Evolutionary conservation across 177 flowering plant genomes (phyloP).

Genomic region (Vitis hybrid): DNA sequence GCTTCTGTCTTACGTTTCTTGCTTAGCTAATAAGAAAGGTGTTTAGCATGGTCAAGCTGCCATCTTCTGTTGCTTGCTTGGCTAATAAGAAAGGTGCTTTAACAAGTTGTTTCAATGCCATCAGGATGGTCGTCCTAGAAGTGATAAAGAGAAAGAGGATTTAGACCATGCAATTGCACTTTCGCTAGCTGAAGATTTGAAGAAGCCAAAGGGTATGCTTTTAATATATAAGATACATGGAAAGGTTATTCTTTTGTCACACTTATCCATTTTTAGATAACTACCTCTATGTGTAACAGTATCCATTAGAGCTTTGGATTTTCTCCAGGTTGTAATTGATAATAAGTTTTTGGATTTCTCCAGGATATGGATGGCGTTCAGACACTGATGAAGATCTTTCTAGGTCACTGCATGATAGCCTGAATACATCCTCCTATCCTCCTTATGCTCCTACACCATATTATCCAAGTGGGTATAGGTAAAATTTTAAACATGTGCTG

Average conservation of each 20-base stretch:
- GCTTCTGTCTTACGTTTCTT: too few relatives aligned
- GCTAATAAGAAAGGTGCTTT: not conserved
- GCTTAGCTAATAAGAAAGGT: too few relatives aligned
- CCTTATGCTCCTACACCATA: constrained; percentile 46
- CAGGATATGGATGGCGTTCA: constrained; percentile 52
- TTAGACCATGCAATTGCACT: constrained; percentile 69
- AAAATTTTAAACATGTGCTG: not conserved
- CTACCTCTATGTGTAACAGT: not conserved
- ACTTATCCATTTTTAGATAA: not conserved
- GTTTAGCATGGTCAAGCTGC: too few relatives aligned
- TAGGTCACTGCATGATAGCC: constrained; percentile 49
- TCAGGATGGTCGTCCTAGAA: constrained; percentile 53
- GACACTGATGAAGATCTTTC: constrained; percentile 55
- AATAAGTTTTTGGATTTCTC: constrained; percentile 7
- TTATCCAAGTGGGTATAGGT: constrained; percentile 53
- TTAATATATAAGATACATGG: not conserved
- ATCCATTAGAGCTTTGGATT: not conserved
- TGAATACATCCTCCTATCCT: constrained; percentile 46
- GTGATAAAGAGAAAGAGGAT: constrained; percentile 55
- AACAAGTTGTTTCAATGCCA: not conserved
- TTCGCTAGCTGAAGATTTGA: constrained; percentile 64
- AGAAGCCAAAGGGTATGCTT: constrained; percentile 56
- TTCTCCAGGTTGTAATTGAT: not conserved
- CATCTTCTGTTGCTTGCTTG: too few relatives aligned
- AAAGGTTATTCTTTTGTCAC: not conserved